Base-by-base conservation (phyloP, 23 red algal species). In the Gracilaria domingensis region DNA sequence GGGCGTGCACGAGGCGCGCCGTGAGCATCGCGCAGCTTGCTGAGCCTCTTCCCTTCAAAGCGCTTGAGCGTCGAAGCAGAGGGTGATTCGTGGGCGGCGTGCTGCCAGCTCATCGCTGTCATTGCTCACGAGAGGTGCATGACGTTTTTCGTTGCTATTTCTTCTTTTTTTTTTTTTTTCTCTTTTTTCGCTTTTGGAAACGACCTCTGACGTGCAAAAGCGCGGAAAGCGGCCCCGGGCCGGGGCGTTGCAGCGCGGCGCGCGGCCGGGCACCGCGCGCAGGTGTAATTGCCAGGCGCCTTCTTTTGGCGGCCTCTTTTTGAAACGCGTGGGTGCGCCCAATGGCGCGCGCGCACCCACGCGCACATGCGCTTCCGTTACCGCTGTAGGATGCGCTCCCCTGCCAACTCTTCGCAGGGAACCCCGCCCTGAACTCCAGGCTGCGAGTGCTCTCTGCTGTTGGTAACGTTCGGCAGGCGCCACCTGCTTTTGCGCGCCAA, bases 91-190 rank as follows among this genome's bases (percentile, higher is more conserved):
- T 65, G 60, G 64, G 33, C 32, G 64, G 16, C 32, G 32, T 37
- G 28, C 64, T 14, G 64, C 64, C 64, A 69, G 64, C 64, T 69
- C 64, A 69, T 69, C 64, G 64, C 64, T 69, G 64, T 69, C 64
- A 64, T 18, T 36, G 30, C 32, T 69, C 29, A 18, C 64, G 64
- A 38, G 64, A 69, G 64, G 38, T 36, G 64, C 64, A 69, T 69
- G 64, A 69, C 64, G 28, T 64, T 64, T 64, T 64, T 64, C 59
- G 59, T 12, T 8, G 59, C n/a, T 30, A 11, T 64, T 64, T 59
- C 7, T n/a, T 24, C 2, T 59, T 59, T 11, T 11, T 59, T 11
- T 11, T 59, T 59, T 58, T 12, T 58, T 58, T 58, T 58, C 54
- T 58, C 14, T 58, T 58, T 62, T 62, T 28, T 28, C 2, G 24